These are phyloP conservation scores for Glycine latifolia DNA, from an alignment of 306 rosid genomes.

Conservation along the genomic window DNA sequence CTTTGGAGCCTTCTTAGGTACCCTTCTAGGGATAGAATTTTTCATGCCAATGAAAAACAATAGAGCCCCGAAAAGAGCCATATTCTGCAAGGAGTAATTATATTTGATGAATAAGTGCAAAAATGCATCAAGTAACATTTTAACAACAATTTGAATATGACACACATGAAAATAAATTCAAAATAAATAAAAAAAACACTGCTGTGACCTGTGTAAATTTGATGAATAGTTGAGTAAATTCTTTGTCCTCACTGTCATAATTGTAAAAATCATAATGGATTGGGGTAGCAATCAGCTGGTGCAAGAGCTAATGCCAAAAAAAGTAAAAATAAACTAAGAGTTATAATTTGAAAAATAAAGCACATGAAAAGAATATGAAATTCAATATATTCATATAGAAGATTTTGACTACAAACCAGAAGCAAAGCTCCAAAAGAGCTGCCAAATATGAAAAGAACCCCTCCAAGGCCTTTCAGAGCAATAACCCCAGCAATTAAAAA, in stretches of 20 bases:
- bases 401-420: constrained; percentile 54
- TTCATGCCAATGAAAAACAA: constrained; percentile 77
- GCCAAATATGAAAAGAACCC: constrained; percentile 61
- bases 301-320: constrained; percentile 54
- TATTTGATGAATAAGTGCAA: not conserved
- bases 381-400: constrained; percentile 7
- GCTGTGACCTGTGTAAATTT: constrained; percentile 61
- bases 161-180: not conserved
- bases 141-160: not conserved
- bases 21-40: constrained; percentile 61
- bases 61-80: constrained; percentile 74
- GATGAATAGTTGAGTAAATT: constrained; percentile 60
- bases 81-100: too few species aligned
- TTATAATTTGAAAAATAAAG: not conserved
- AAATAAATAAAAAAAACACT: not conserved
- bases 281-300: constrained; percentile 65
- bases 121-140: constrained; percentile 14
- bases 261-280: constrained; percentile 65
- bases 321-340: not conserved
- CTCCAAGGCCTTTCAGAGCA: constrained; percentile 65
- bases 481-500: constrained; percentile 54
- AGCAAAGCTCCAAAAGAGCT: constrained; percentile 60
- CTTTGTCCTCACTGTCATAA: constrained; percentile 58
- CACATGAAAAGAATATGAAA: not conserved
- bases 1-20: constrained; percentile 61